Evolutionary conservation across 495 filamentous ascomycete species (phyloP).

Genomic region (Talaromyces borbonicus): DNA sequence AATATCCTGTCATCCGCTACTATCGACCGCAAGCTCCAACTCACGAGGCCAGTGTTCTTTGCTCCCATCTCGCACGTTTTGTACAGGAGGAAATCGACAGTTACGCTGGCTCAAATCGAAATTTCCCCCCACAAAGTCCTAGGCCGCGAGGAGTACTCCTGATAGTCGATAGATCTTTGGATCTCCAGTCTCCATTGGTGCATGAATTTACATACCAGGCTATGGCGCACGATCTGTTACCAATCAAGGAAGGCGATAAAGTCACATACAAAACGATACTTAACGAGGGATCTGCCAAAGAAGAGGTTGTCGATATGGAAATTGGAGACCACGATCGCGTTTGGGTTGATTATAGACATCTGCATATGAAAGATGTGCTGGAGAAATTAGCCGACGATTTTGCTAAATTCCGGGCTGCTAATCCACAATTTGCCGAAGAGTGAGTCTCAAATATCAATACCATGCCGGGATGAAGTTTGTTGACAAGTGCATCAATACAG

Average conservation of each 20-base stretch:
- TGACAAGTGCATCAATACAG: constrained; percentile 13
- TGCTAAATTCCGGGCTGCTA: constrained; percentile 76
- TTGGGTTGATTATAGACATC: constrained; percentile 87
- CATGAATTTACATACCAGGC: constrained; percentile 99
- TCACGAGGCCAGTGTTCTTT: constrained; percentile 83
- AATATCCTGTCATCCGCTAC: constrained; percentile 86
- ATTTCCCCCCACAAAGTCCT: constrained; percentile 73
- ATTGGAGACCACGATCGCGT: constrained; percentile 82
- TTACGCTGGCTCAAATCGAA: constrained; percentile 68
- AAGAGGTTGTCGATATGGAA: constrained; percentile 80
- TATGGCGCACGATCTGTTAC: constrained; percentile 89
- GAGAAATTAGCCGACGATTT: constrained; percentile 90
- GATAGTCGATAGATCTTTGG: constrained; percentile 87
- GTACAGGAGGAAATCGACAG: constrained; percentile 82
- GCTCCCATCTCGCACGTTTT: constrained; percentile 79
- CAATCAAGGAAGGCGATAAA: constrained; percentile 79
- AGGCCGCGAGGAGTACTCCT: constrained; percentile 76
- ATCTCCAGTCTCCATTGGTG: constrained; percentile 72
- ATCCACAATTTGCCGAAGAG: constrained; percentile 84
- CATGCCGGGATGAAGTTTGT: neutral
- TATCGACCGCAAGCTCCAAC: constrained; percentile 63
- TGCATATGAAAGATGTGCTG: constrained; percentile 97
- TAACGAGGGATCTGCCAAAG: constrained; percentile 56
- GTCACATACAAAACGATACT: constrained; percentile 70
- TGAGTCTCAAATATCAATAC: constrained; percentile 18